Base-by-base conservation (phyloP, 2,329 filamentous ascomycete species). In the Cercospora zeina region DNA sequence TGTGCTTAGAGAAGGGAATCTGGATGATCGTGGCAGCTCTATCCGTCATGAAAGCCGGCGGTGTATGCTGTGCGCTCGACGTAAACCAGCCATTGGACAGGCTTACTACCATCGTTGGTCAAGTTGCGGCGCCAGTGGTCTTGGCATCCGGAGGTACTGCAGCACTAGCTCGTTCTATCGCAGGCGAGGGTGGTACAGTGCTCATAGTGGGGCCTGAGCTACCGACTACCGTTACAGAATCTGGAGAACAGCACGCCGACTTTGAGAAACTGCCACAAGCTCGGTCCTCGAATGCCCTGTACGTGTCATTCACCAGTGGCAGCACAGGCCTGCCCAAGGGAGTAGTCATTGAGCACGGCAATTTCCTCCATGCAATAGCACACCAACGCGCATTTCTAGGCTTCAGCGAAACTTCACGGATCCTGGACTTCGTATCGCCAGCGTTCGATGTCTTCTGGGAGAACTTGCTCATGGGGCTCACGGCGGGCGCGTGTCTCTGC, bases 1-100 rank as follows among this genome's bases (percentile, higher is more conserved):
- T 71, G 5, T 71, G 64, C 57, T 69, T 71, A 30, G 70, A 72
- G 51, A 73, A 73, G 56, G 70, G 69, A 6, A 54, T 56, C 58
- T 71, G 67, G 69, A 68, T 63, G 47, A 62, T 65, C n/a, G 66
- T 73, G 19, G 69, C 65, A 24, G 66, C 70, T 21, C 59, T 69
- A 53, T 71, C 65, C 33, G 62, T 63, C 7, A 70, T 74, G 66
- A 75, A 74, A 63, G 71, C 69, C 9, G 72, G 73, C 16, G 68
- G 61, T 50, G 67, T 42, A 64, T 71, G 62, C 67, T 70, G 47
- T 64, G 69, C 45, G 62, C 37, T 47, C 30, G 60, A 62, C 39
- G 24, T 49, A 7, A 45, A 64, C 0, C 63, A 66, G n/a, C 71
- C 70, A 16, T 31, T 62, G 11, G 67, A 68, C n/a, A 65, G 72